Evolutionary conservation across 129 eudicot genomes (phyloP).

Genomic region (Centrapalus pauciflorus): DNA sequence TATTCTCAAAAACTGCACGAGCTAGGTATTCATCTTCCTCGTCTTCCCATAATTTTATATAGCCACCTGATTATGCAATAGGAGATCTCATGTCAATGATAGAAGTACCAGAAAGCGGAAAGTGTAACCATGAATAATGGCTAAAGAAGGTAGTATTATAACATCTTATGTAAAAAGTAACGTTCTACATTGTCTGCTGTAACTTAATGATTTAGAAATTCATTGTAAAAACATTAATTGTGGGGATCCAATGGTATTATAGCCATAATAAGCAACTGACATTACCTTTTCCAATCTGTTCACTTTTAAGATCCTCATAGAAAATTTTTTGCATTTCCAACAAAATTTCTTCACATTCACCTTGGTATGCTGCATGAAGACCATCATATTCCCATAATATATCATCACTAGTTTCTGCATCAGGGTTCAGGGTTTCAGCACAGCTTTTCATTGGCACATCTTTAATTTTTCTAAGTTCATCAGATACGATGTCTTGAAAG

Average conservation of each 20-base stretch:
- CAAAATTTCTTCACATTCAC: constrained; percentile 83
- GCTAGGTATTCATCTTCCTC: constrained; percentile 93
- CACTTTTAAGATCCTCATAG: constrained; percentile 64
- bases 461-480: constrained; percentile 65
- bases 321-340: constrained; percentile 90
- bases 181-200: neutral
- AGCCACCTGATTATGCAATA: constrained; percentile 41
- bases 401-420: constrained; percentile 41
- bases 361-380: constrained; percentile 56
- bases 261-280: neutral
- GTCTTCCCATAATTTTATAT: constrained; percentile 59
- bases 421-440: constrained; percentile 3
- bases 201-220: neutral
- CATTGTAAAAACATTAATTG: neutral
- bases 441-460: constrained; percentile 26
- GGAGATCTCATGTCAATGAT: neutral
- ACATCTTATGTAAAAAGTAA: neutral
- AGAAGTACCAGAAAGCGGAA: neutral
- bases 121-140: neutral
- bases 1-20: constrained; percentile 60
- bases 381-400: constrained; percentile 92
- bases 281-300: constrained; percentile 43
- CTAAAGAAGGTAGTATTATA: neutral
- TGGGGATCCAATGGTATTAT: neutral
- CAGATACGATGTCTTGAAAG: constrained; percentile 71